A percentile compares a stretch with the other conserved stretches of the same genome.
phyloP scores from a whole-genome alignment of 768 basidiomycete species.

The Hygrophorus pudorinus region DNA sequence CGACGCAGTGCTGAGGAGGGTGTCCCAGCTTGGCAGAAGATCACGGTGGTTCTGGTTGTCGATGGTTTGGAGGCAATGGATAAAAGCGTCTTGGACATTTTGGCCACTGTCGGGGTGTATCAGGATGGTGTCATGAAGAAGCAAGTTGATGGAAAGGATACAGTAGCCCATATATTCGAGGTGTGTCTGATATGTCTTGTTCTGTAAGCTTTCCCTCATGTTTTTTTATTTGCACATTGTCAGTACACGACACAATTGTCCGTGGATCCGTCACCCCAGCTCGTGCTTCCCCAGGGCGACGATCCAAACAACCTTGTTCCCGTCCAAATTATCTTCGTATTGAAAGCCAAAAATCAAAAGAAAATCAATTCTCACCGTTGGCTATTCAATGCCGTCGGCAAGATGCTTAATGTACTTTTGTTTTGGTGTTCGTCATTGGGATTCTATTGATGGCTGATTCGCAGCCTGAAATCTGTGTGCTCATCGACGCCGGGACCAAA shows the following conservation, averaged over 20 bases:
- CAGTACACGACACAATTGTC: conserved; percentile 97
- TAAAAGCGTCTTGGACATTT: conserved; percentile 82
- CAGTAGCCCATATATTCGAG: conserved; percentile 93
- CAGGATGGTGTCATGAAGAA: conserved; percentile 96
- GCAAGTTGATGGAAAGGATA: conserved; percentile 79
- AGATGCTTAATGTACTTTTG: conserved; percentile 52
- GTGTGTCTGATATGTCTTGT: conserved; percentile 28
- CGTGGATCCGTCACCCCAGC: conserved; percentile 81
- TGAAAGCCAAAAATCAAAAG: conserved; percentile 93
- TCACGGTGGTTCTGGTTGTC: conserved; percentile 81
- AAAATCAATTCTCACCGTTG: conserved; percentile 95
- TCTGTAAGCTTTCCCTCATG: not conserved
- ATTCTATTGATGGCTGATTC: not conserved
- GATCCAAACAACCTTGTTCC: conserved; percentile 91
- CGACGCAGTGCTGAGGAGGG: conserved; percentile 74
- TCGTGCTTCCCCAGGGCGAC: conserved; percentile 82
- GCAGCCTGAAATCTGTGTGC: conserved; percentile 84
- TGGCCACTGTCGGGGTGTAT: conserved; percentile 87
- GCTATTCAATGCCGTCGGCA: conserved; percentile 92
- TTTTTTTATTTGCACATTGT: conserved; percentile 6
- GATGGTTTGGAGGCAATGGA: conserved; percentile 95
- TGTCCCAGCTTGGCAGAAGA: conserved; percentile 82
- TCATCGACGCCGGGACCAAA: conserved; percentile 94
- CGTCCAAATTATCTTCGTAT: conserved; percentile 82
- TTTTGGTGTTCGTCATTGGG: not conserved